Percentiles rank a stretch among this genome's conserved stretches.
phyloP scores from a whole-genome alignment of 495 filamentous ascomycete genomes.

The Entonaema liquescens region DNA sequence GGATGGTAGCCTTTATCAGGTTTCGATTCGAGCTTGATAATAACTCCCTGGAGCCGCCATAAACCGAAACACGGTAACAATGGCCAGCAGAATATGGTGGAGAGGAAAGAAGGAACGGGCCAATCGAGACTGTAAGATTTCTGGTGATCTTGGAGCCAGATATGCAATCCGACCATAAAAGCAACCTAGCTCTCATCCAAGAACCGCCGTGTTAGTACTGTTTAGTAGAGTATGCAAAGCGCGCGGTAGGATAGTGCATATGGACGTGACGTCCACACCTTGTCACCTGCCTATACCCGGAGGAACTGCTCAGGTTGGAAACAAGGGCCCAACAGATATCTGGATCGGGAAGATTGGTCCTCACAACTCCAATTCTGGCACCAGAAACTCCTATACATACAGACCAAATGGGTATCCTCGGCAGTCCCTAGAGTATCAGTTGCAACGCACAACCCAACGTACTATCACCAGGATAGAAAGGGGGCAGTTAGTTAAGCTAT shows the following conservation, averaged over 20 bases:
- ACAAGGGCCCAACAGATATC: conserved; percentile 27
- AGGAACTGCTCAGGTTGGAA: conserved; percentile 22
- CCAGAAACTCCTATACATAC: conserved; percentile 14
- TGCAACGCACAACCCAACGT: conserved; percentile 19
- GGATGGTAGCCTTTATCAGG: conserved; percentile 14
- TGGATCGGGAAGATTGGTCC: conserved; percentile 28
- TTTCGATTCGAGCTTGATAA: conserved; percentile 14
- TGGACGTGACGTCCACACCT: conserved; percentile 31
- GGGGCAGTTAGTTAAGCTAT: conserved; percentile 23
- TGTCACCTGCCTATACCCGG: conserved; percentile 26
- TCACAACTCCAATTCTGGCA: conserved; percentile 11
- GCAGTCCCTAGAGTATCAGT: conserved; percentile 26
- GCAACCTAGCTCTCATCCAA: conserved; percentile 36
- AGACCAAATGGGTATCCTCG: conserved; percentile 28
- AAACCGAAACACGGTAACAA: conserved; percentile 40
- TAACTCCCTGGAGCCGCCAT: conserved; percentile 27
- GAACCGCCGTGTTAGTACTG: conserved; percentile 26
- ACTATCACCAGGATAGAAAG: conserved; percentile 9
- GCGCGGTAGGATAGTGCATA: conserved; percentile 34
- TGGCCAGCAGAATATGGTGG: conserved; percentile 38
- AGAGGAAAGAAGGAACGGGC: conserved; percentile 34
- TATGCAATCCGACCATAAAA: conserved; percentile 38
- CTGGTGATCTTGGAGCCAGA: conserved; percentile 31
- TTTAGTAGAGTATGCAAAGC: conserved; percentile 23
- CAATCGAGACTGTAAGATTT: conserved; percentile 41